Evolutionary conservation across 192 early-diverging fungal genomes (phyloP), one percentile per base, ranked within the genome.

Genomic region (Geranomyces variabilis): DNA sequence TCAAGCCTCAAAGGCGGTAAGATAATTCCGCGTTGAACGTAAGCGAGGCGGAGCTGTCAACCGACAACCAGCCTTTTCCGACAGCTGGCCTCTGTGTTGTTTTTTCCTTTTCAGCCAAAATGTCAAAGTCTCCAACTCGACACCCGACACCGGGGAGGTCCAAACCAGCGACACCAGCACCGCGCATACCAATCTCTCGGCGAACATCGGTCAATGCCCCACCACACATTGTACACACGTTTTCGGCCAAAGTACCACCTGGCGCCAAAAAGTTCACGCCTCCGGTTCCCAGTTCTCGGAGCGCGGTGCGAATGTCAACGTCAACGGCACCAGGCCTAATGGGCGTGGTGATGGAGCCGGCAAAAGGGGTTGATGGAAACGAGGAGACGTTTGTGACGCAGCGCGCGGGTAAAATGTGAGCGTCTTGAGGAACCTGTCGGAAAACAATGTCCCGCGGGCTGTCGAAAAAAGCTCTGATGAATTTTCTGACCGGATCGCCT

Each of bases 341-440:
- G 21, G 58, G 58, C 13, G 57, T 60, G 14, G 71, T 58, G 58
- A 65, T 77, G n/a, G 75, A 77, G 44, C 66, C 63, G 6, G 43
- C 48, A 17, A 71, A 63, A 5, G 60, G 44, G 9, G 65, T 74
- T 0, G 76, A 55, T 17, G 48, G 24, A 3, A 53, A 59, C 19
- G 71, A 75, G 13, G 84, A 85, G 36, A 85, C 84, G 2, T 85
- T 85, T 58, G 60, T 85, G 34, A 85, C 84, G 19, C 84, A 85
- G 64, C 31, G 70, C n/a, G 84, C 48, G 14, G 84, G 84, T 34
- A 85, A 85, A 77, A 79, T 85, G 84, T 85, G 70, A 57, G 44
- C 19, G 3, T 28, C 48, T 14, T 24, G 26, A 53, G 13, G 34
- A 19, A 26, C 5, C 1, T 29, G 28, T 33, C 19, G 1, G 22